These are phyloP conservation scores for Saccharomycopsis fermentans DNA, from an alignment of 805 yeast genomes.

Conservation along the genomic window DNA sequence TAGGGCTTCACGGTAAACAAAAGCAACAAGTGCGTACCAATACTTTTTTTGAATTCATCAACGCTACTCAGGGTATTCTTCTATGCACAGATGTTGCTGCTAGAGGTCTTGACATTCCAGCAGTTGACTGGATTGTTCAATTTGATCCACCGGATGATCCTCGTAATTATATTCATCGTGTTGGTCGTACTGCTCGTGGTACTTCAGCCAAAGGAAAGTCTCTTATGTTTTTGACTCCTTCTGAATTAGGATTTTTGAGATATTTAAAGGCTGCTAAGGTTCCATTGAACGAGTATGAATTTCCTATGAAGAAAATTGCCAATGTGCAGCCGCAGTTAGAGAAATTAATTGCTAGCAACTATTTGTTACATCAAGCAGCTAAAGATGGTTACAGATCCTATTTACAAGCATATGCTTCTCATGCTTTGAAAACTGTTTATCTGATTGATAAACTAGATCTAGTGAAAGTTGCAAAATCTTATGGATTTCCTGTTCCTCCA, in stretches of 20 bases:
- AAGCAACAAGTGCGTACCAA: constrained; percentile 98
- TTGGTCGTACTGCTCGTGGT: constrained; percentile 98
- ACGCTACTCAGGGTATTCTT: constrained; percentile 87
- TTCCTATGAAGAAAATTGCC: constrained; percentile 88
- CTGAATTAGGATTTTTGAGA: constrained; percentile 87
- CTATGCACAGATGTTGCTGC: constrained; percentile 99
- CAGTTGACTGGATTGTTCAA: constrained; percentile 98
- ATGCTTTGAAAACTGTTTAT: constrained; percentile 91
- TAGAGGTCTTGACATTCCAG: constrained; percentile 96
- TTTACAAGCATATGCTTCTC: constrained; percentile 94
- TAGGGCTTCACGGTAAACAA: constrained; percentile 95
- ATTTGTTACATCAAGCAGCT: constrained; percentile 90
- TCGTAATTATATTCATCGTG: constrained; percentile 96
- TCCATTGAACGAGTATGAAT: constrained; percentile 94
- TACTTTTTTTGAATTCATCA: constrained; percentile 96
- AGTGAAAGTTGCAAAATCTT: constrained; percentile 89
- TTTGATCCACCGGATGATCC: constrained; percentile 99
- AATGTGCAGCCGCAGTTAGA: constrained; percentile 92
- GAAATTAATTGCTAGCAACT: constrained; percentile 82
- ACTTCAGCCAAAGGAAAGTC: constrained; percentile 84
- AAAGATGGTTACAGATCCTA: constrained; percentile 96
- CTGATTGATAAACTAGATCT: constrained; percentile 92
- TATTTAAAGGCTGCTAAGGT: constrained; percentile 95
- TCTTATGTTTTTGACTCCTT: constrained; percentile 89
- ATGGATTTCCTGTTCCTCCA: constrained; percentile 93